Conservation (phyloP, 1,284 basidiomycete species). For the Ustilago esculenta region DNA sequence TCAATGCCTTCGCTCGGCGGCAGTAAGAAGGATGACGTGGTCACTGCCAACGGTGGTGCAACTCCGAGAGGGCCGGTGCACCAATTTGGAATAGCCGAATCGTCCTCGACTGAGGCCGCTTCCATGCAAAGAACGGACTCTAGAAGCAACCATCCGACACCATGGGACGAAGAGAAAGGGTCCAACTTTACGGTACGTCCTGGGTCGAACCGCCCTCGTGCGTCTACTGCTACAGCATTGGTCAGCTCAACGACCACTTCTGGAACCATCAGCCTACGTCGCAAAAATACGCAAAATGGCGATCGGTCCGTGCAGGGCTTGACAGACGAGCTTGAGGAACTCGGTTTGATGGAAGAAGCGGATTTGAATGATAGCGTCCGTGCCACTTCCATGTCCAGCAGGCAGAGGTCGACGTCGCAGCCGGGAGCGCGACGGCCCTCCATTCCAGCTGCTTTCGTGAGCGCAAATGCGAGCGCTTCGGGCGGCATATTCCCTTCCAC, state of each 20-base stretch:
- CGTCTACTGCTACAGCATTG: slow-evolving; percentile 29
- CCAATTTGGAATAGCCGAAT: slow-evolving; percentile 15
- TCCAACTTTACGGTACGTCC: slow-evolving; percentile 8
- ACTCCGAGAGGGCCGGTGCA: slow-evolving; percentile 1
- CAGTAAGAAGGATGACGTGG: slow-evolving; percentile 19
- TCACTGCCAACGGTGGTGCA: background rate
- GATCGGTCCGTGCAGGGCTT: background rate
- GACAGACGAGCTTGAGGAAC: slow-evolving; percentile 10
- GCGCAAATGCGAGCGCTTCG: slow-evolving; percentile 13
- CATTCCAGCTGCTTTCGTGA: slow-evolving; percentile 48
- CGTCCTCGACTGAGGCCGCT: slow-evolving; percentile 1
- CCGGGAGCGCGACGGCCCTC: slow-evolving; percentile 46
- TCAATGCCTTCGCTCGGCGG: slow-evolving; percentile 38
- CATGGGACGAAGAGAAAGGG: slow-evolving; percentile 17
- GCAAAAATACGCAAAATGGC: slow-evolving; percentile 14
- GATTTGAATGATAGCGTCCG: background rate
- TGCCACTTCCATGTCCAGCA: slow-evolving; percentile 8
- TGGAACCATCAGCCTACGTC: slow-evolving; percentile 54
- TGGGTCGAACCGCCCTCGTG: slow-evolving; percentile 25
- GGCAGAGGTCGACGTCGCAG: slow-evolving; percentile 53
- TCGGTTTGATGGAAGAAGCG: background rate
- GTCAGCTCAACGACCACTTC: slow-evolving; percentile 28
- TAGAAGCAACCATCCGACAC: slow-evolving; percentile 21
- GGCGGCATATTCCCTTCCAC: background rate
- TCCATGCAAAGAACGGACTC: slow-evolving; percentile 3